These are phyloP conservation scores for Oryza officinalis DNA, from an alignment of 176 grass and related monocot genomes.

Conservation along the genomic window DNA sequence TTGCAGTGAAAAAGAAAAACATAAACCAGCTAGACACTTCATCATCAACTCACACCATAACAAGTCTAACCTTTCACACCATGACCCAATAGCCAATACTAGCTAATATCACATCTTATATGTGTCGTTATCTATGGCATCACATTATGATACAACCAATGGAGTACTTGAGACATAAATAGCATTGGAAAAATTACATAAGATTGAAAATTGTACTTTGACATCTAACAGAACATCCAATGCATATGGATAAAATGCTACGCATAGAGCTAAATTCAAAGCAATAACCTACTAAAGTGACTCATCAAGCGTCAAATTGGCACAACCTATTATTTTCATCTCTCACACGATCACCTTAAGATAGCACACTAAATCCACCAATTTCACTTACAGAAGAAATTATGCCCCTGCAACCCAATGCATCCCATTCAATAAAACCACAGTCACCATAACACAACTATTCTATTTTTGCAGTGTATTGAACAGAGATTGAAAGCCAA, in stretches of 20 bases:
- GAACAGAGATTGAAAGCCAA: not conserved
- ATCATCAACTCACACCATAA: not conserved
- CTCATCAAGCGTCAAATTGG: too few species aligned
- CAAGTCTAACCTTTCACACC: not conserved
- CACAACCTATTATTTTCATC: too few species aligned
- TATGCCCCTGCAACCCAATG: not conserved
- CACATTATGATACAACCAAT: not conserved
- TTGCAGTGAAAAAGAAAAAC: too few species aligned
- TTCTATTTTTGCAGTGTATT: too few species aligned
- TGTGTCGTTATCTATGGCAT: not conserved
- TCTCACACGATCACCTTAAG: too few species aligned
- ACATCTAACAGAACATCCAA: not conserved
- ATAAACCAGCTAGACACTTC: not conserved
- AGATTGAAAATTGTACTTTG: not conserved
- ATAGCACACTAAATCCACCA: too few species aligned
- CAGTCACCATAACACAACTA: not conserved
- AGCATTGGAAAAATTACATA: not conserved
- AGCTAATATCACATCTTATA: not conserved
- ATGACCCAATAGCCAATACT: not conserved
- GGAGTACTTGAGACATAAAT: not conserved
- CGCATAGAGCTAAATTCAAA: too few species aligned
- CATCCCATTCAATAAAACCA: not conserved
- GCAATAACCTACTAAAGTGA: too few species aligned
- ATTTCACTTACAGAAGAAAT: too few species aligned
- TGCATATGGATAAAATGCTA: not conserved